Conservation (phyloP, 768 basidiomycete species). For the Sarcodon sp. region DNA sequence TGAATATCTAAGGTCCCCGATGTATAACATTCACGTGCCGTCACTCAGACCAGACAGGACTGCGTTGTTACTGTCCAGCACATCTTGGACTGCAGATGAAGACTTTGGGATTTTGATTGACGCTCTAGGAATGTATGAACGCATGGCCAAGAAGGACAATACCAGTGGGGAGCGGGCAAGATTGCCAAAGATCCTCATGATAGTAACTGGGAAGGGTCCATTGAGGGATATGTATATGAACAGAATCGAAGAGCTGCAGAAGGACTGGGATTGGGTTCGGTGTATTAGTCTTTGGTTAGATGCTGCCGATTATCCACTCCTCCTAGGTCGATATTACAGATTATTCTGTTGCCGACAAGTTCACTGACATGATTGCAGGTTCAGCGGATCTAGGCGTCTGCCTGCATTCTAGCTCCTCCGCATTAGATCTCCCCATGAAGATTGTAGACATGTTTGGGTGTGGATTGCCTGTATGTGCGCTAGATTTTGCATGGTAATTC, state of each 20-base stretch:
- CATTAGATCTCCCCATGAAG: slow-evolving; percentile 95
- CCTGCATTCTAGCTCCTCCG: slow-evolving; percentile 84
- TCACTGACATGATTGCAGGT: slow-evolving; percentile 29
- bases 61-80: slow-evolving; percentile 81
- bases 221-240: slow-evolving; percentile 63
- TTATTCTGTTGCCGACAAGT: not conserved
- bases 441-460: slow-evolving; percentile 99
- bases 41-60: slow-evolving; percentile 60
- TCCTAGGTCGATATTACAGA: slow-evolving; percentile 44
- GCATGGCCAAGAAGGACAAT: slow-evolving; percentile 12
- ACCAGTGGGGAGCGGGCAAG: slow-evolving; percentile 5
- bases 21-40: slow-evolving; percentile 21
- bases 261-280: slow-evolving; percentile 63
- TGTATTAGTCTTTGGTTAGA: slow-evolving; percentile 83
- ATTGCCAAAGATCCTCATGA: slow-evolving; percentile 68
- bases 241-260: slow-evolving; percentile 44
- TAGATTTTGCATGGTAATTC: slow-evolving; percentile 74
- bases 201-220: slow-evolving; percentile 89
- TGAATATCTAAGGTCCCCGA: not conserved
- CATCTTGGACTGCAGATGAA: slow-evolving; percentile 97
- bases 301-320: slow-evolving; percentile 76
- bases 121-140: slow-evolving; percentile 71
- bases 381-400: slow-evolving; percentile 88
- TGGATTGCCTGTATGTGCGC: slow-evolving; percentile 84
- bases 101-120: slow-evolving; percentile 79